Conservation (phyloP, 179 eudicot species). For the Heliamphora ciliata region DNA sequence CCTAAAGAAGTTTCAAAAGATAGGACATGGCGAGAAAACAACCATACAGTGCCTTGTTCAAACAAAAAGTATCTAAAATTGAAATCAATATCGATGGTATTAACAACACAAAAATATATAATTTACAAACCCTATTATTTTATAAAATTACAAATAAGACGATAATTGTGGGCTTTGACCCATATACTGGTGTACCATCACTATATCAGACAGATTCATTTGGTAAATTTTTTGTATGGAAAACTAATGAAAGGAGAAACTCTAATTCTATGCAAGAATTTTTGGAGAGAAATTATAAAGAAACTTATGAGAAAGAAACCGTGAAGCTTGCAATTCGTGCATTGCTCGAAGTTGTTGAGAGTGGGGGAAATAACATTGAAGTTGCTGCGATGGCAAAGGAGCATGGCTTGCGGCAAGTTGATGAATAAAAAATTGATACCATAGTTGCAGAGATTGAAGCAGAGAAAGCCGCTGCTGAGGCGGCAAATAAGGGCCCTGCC, state of each 20-base stretch:
- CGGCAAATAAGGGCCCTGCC: slow-evolving; percentile 81
- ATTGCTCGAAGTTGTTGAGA: slow-evolving; percentile 90
- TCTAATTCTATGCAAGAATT: slow-evolving; percentile 87
- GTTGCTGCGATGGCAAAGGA: slow-evolving; percentile 85
- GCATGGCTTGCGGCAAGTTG: slow-evolving; percentile 68
- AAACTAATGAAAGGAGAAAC: slow-evolving; percentile 97
- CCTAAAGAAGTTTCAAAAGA: too few relatives aligned
- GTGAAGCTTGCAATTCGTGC: slow-evolving; percentile 91
- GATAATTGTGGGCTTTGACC: slow-evolving; percentile 90
- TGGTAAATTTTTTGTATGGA: slow-evolving; percentile 98
- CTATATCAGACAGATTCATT: slow-evolving; percentile 98
- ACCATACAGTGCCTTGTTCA: too few relatives aligned
- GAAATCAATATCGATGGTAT: too few relatives aligned
- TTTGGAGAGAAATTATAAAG: slow-evolving; percentile 89
- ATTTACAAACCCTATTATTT: too few relatives aligned
- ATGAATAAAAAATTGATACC: slow-evolving; percentile 84
- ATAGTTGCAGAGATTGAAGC: slow-evolving; percentile 94
- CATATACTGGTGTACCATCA: slow-evolving; percentile 67
- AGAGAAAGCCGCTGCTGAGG: slow-evolving; percentile 97
- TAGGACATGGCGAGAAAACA: too few relatives aligned
- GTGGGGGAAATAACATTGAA: slow-evolving; percentile 94
- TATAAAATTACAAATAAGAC: too few relatives aligned
- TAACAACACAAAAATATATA: too few relatives aligned
- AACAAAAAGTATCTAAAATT: too few relatives aligned
- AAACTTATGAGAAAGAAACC: slow-evolving; percentile 93